phyloP scores from a whole-genome alignment of 2,329 filamentous ascomycete genomes.

The Coniella lustricola region DNA sequence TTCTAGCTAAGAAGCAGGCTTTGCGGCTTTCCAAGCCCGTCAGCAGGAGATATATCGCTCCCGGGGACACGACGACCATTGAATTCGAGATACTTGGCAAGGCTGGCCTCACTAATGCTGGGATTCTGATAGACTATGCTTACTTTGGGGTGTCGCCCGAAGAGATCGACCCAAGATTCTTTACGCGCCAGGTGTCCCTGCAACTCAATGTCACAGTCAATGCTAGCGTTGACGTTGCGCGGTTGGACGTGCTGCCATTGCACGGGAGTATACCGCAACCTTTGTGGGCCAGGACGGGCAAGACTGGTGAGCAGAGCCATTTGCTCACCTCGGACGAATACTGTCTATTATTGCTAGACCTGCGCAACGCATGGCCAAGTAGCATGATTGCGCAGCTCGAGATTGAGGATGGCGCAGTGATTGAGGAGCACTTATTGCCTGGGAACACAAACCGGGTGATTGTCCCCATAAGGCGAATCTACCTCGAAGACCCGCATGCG shows the following conservation, averaged over 20 bases:
- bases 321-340: conserved; percentile 51
- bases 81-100: conserved; percentile 82
- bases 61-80: conserved; percentile 63
- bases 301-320: conserved; percentile 24
- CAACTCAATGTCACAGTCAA: conserved; percentile 87
- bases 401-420: conserved; percentile 39
- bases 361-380: conserved; percentile 85
- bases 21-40: conserved; percentile 48
- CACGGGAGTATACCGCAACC: conserved; percentile 56
- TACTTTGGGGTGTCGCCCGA: conserved; percentile 64
- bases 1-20: conserved; percentile 68
- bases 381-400: conserved; percentile 62
- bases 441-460: conserved; percentile 68
- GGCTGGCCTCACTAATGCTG: conserved; percentile 71
- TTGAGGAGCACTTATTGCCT: conserved; percentile 54
- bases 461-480: conserved; percentile 67
- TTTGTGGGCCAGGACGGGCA: conserved; percentile 46
- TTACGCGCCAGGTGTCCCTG: conserved; percentile 74
- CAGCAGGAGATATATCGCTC: conserved; percentile 53
- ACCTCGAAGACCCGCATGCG: conserved; percentile 68
- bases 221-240: conserved; percentile 74
- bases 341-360: conserved; percentile 73
- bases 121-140: conserved; percentile 81
- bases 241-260: conserved; percentile 73
- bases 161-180: conserved; percentile 66